A percentile compares a stretch with the other conserved stretches of the same genome.
Conservation (phyloP, 768 basidiomycete genomes). For the Dendrothele bispora region DNA sequence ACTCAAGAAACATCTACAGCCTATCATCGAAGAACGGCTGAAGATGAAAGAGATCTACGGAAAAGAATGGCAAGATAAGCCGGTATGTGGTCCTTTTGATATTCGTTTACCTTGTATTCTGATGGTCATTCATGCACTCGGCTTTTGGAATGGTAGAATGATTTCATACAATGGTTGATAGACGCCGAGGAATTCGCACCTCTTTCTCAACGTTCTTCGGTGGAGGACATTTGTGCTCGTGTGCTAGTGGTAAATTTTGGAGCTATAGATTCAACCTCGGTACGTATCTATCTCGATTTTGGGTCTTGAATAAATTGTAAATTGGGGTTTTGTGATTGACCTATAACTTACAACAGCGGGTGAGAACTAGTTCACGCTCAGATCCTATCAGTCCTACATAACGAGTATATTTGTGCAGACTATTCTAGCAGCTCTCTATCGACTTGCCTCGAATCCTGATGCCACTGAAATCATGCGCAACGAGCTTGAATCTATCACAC, state of each 20-base stretch:
- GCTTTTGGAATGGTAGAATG: too few relatives aligned
- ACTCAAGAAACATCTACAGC: constrained; percentile 17
- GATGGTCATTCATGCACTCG: too few relatives aligned
- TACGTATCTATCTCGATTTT: too few relatives aligned
- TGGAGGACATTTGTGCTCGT: constrained; percentile 10
- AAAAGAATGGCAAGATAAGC: constrained; percentile 25
- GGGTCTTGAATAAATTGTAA: too few relatives aligned
- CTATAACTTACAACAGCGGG: too few relatives aligned
- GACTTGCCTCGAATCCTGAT: constrained; percentile 32
- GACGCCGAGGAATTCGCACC: constrained; percentile 14
- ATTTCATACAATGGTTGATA: constrained; percentile 36
- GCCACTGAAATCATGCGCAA: constrained; percentile 32
- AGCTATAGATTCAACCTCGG: constrained; percentile 27
- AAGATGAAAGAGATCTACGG: constrained; percentile 20
- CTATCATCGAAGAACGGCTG: constrained; percentile 31
- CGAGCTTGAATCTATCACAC: constrained; percentile 31
- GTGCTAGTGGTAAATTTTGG: constrained; percentile 31
- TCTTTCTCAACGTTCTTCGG: constrained; percentile 6
- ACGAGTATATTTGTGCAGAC: constrained; percentile 21
- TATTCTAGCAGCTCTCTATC: constrained; percentile 27
- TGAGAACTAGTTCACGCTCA: not conserved
- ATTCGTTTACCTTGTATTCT: too few relatives aligned
- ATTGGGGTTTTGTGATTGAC: too few relatives aligned
- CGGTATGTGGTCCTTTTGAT: constrained; percentile 32
- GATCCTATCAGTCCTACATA: constrained; percentile 17